phyloP scores from a whole-genome alignment of 1,284 basidiomycete species.

The Ceratobasidium sp. region DNA sequence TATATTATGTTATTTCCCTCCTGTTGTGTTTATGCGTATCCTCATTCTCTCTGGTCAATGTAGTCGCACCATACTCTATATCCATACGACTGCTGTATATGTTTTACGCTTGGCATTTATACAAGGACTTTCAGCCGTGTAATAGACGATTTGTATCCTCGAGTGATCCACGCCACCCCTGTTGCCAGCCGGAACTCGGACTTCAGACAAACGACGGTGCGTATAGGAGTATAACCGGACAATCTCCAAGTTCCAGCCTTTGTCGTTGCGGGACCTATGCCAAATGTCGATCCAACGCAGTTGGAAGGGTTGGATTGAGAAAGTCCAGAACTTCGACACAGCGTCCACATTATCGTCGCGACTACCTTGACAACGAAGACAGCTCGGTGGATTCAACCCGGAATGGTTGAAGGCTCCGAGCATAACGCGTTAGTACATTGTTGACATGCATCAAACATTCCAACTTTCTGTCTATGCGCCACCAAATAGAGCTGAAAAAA shows the following conservation, averaged over 20 bases:
- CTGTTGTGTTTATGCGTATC: slow-evolving; percentile 7
- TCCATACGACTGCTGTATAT: background rate
- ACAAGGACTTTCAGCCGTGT: background rate
- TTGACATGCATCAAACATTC: too few species aligned
- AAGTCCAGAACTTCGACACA: background rate
- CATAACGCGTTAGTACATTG: too few species aligned
- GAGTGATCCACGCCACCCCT: background rate
- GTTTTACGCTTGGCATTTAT: background rate
- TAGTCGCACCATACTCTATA: background rate
- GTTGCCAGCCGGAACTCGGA: too few species aligned
- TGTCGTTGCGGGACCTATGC: background rate
- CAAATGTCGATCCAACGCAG: slow-evolving; percentile 18
- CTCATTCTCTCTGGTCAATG: slow-evolving; percentile 19
- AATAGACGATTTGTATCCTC: background rate
- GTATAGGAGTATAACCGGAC: too few species aligned
- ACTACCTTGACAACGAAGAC: too few species aligned
- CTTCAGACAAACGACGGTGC: background rate
- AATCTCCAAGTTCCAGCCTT: background rate
- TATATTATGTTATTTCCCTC: slow-evolving; percentile 34
- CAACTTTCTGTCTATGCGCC: background rate
- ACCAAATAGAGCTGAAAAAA: background rate
- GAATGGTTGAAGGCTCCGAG: too few species aligned
- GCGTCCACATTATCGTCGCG: slow-evolving; percentile 1
- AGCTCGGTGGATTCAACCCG: too few species aligned
- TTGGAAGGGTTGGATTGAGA: slow-evolving; percentile 19